Evolutionary conservation across 768 basidiomycete genomes (phyloP), one percentile per base, ranked within the genome.

Genomic region (Trametes villosa): DNA sequence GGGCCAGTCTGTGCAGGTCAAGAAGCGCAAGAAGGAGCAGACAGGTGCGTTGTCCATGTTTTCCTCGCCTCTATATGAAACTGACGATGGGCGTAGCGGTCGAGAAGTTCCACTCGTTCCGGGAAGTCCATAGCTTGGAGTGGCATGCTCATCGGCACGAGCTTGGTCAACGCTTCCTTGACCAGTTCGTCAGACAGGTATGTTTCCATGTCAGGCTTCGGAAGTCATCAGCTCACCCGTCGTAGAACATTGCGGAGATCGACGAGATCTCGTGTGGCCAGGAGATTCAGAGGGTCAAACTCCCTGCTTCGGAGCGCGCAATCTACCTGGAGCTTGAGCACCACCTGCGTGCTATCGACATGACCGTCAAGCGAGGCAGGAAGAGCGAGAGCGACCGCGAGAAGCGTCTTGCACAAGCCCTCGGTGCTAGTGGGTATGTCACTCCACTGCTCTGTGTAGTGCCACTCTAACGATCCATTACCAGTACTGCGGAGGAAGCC

Each of bases 241-340:
- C 47, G 41, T 40, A 30, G 53, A 31, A 44, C 52, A 67, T 66
- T 52, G 94, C 96, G 9, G 96, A 98, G 76, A 98, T 97, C 57
- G 94, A 95, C 61, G 96, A 98, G 75, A 98, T 98, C 57, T 90
- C 91, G 1, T 92, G 87, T 76, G 81, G 81, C 0, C 82, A 81
- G 60, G 78, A 89, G 57, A 75, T 87, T 29, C 80, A 87, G 65
- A 77, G 79, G 27, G 84, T 96, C 26, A 75, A 83, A 42, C 86
- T 96, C 9, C 95, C 96, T 13, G 94, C 95, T 7, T 93, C 96
- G 0, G 96, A 97, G 73, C 90, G 91, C 9, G 92, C 94, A 0
- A 94, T 98, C 63, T 97, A 98, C 72, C 81, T 96, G 31, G 96
- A 98, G 70, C 83, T 98, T 9, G 94, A 96, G 65, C 96, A 98